A percentile compares a stretch with the other conserved stretches of the same genome.
Conservation (phyloP, 345 rosid genomes). For the Gynandropsis gynandra region DNA sequence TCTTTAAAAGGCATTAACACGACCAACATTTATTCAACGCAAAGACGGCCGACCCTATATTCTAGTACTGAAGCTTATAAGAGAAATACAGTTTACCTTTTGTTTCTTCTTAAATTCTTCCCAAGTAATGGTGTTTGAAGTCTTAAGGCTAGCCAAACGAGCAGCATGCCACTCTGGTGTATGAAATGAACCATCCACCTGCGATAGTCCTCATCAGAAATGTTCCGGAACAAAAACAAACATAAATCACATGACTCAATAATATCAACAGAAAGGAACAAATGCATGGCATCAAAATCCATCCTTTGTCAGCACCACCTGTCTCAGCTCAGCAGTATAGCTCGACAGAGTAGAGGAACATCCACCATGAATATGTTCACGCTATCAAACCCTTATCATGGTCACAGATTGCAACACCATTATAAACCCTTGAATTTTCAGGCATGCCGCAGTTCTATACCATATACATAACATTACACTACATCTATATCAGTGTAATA, state of each 20-base stretch:
- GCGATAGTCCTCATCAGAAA: constrained; percentile 93
- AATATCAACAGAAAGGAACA: neutral
- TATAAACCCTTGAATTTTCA: neutral
- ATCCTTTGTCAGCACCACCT: neutral
- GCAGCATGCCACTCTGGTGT: constrained; percentile 99
- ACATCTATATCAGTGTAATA: no score
- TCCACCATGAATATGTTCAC: constrained; percentile 4
- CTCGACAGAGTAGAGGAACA: constrained; percentile 9
- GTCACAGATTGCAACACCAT: constrained; percentile 3
- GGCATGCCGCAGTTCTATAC: neutral
- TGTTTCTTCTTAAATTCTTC: constrained; percentile 88
- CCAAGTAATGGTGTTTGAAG: constrained; percentile 90
- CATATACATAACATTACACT: neutral
- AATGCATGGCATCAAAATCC: neutral
- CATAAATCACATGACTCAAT: neutral
- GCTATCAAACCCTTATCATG: neutral
- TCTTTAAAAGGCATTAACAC: neutral
- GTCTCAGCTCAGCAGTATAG: no score
- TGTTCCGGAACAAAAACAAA: constrained; percentile 30
- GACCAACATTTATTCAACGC: constrained; percentile 6
- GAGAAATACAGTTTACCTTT: constrained; percentile 41
- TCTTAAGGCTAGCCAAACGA: constrained; percentile 96
- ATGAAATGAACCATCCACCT: constrained; percentile 99
- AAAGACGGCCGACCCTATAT: neutral
- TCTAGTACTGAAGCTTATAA: neutral